Percentiles rank a stretch among this genome's conserved stretches.
Evolutionary conservation across 164 flowering plant species (phyloP).

Genomic region (Chimonanthus salicifolius): DNA sequence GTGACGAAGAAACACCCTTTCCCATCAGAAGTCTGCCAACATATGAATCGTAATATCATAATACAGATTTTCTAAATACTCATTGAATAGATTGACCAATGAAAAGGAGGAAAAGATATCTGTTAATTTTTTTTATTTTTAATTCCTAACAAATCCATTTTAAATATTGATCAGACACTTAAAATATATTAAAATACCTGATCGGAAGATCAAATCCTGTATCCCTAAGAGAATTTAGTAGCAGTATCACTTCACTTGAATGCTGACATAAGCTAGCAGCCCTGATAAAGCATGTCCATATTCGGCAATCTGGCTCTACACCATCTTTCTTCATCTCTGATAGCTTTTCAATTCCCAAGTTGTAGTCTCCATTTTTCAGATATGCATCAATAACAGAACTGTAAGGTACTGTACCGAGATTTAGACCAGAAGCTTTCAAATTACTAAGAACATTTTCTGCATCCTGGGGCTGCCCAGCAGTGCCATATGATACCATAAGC

Average conservation of each 20-base stretch:
- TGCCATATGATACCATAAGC: constrained; percentile 87
- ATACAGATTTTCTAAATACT: not conserved
- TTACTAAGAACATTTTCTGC: constrained; percentile 76
- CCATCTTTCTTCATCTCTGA: constrained; percentile 71
- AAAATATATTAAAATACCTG: constrained; percentile 34
- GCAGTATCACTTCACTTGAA: constrained; percentile 51
- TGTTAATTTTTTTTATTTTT: too few species aligned
- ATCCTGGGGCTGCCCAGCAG: constrained; percentile 74
- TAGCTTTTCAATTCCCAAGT: constrained; percentile 65
- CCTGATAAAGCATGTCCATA: constrained; percentile 94
- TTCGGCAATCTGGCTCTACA: constrained; percentile 74
- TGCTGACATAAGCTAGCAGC: constrained; percentile 71
- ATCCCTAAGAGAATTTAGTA: constrained; percentile 61
- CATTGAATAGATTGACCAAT: not conserved
- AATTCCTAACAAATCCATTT: not conserved
- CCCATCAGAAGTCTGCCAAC: constrained; percentile 67
- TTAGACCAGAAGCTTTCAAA: constrained; percentile 40
- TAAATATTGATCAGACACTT: not conserved
- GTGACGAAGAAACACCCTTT: constrained; percentile 36
- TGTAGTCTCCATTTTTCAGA: constrained; percentile 68
- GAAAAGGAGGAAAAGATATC: not conserved
- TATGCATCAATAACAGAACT: constrained; percentile 88
- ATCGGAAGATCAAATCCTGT: constrained; percentile 80
- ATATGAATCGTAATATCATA: not conserved
- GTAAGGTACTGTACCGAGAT: constrained; percentile 60